Evolutionary conservation across 495 filamentous ascomycete species (phyloP), one percentile per base, ranked within the genome.

Genomic region (Achaetomiella virescens): DNA sequence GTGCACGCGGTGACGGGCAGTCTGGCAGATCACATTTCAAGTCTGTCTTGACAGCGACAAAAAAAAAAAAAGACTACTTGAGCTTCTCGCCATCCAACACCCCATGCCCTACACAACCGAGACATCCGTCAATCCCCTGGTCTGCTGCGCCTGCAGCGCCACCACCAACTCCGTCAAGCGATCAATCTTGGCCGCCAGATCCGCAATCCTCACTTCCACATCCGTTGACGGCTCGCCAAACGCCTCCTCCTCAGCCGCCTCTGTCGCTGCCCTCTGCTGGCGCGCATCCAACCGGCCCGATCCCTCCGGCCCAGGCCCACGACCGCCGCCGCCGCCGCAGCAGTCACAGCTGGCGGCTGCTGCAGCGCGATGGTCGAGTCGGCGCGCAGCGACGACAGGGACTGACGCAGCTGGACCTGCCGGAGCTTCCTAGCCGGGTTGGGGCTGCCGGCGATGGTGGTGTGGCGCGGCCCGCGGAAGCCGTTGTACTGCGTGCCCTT

Each of bases 151-250:
- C 54, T 77, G 75, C 54, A 79, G 51, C 20, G 64, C 52, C 20
- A 76, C 43, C 12, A 79, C 66, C 25, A 77, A 50, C 38, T 71
- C 66, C 2, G 76, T 77, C 51, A 79, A 43, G 4, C 70, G 67
- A 52, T 79, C 76, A 53, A 79, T 78, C 69, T 78, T 79, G 25
- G 63, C 61, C 8, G 69, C 50, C 46, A 79, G 40, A 24, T 79
- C 76, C 4, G 67, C 66, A 49, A 79, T 74, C n/a, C 61, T 66
- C 1, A 63, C 65, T 48, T 76, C 73, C n/a, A 75, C 63, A 52
- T 74, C 68, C 20, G 57, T 66, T 15, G 67, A 61, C 18, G 62
- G 62, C 40, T 70, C 59, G 17, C 58, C 61, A 22, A 59, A 61
- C 27, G 68, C 63, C 25, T 67, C 61, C 11, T 71, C 70, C 18